Percentiles rank a stretch among this genome's conserved stretches.
Conservation (phyloP, 805 yeast species). For the Candida cerambycidarum region DNA sequence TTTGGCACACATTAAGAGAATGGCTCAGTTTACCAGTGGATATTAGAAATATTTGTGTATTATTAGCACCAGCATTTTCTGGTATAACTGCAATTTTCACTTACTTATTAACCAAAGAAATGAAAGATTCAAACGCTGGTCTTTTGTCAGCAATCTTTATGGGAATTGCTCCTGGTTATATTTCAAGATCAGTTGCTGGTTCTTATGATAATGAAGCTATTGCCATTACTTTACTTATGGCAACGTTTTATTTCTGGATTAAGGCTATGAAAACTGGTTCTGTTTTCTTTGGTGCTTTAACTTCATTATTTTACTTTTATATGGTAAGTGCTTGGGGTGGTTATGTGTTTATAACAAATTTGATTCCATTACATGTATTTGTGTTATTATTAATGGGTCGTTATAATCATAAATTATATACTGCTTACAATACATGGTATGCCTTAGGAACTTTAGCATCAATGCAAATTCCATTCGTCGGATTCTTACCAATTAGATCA, state of each 20-base stretch:
- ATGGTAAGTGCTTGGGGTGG: constrained; percentile 99
- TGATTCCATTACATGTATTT: constrained; percentile 93
- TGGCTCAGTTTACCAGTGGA: constrained; percentile 79
- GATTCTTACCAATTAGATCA: constrained; percentile 93
- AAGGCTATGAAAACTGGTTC: constrained; percentile 91
- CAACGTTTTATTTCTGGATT: constrained; percentile 94
- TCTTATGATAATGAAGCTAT: constrained; percentile 98
- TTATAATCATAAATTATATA: constrained; percentile 75
- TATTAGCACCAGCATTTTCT: constrained; percentile 95
- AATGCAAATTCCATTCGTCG: constrained; percentile 99
- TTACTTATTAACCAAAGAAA: constrained; percentile 81
- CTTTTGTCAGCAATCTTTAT: constrained; percentile 89
- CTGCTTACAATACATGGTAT: constrained; percentile 96
- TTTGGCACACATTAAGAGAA: constrained; percentile 69
- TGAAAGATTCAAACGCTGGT: constrained; percentile 89
- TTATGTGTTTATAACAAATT: constrained; percentile 95
- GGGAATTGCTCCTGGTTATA: constrained; percentile 98
- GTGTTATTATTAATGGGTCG: constrained; percentile 93
- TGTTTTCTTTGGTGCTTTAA: constrained; percentile 73
- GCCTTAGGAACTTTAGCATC: constrained; percentile 96
- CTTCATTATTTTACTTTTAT: constrained; percentile 90
- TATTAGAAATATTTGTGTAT: constrained; percentile 91
- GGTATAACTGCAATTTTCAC: constrained; percentile 91
- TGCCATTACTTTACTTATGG: constrained; percentile 93
- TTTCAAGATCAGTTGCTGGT: constrained; percentile 97